A percentile compares a stretch with the other conserved stretches of the same genome.
phyloP scores from a whole-genome alignment of 306 rosid species.

The Acacia melanoxylon region DNA sequence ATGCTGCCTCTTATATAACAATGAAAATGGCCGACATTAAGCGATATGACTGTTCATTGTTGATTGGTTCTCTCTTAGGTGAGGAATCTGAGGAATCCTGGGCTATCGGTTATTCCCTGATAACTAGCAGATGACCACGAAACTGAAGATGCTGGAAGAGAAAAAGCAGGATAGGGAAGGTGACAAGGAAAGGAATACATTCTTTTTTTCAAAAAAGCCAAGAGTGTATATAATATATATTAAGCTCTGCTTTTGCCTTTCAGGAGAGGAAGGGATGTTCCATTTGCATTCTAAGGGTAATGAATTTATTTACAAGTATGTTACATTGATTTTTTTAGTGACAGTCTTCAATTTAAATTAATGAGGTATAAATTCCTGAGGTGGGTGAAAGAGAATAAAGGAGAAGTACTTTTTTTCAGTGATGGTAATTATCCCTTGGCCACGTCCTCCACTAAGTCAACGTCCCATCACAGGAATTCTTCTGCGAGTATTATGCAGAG shows the following conservation, averaged over 20 bases:
- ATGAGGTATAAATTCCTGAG: constrained; percentile 25
- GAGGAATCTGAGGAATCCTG: constrained; percentile 12
- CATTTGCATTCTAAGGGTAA: constrained; percentile 5
- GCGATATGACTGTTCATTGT: background rate
- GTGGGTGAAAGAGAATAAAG: constrained; percentile 17
- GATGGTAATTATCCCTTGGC: constrained; percentile 67
- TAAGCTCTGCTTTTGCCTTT: background rate
- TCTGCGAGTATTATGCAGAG: constrained; percentile 80
- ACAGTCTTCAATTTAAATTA: constrained; percentile 40
- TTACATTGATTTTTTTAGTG: background rate
- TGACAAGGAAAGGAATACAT: constrained; percentile 42
- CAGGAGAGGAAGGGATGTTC: background rate
- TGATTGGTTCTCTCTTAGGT: background rate
- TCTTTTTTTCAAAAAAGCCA: constrained; percentile 36
- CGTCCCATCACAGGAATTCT: constrained; percentile 64
- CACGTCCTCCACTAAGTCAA: constrained; percentile 78
- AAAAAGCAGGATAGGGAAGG: constrained; percentile 28
- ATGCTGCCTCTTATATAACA: constrained; percentile 5
- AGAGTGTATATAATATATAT: constrained; percentile 22
- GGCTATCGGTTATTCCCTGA: constrained; percentile 37
- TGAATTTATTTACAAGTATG: constrained; percentile 25
- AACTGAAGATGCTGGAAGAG: constrained; percentile 42
- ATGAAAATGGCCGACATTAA: background rate
- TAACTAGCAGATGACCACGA: constrained; percentile 33
- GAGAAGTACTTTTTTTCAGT: constrained; percentile 1